Base-by-base conservation (phyloP, 352 stramenopile species). In the Globisporangium nagaii region DNA sequence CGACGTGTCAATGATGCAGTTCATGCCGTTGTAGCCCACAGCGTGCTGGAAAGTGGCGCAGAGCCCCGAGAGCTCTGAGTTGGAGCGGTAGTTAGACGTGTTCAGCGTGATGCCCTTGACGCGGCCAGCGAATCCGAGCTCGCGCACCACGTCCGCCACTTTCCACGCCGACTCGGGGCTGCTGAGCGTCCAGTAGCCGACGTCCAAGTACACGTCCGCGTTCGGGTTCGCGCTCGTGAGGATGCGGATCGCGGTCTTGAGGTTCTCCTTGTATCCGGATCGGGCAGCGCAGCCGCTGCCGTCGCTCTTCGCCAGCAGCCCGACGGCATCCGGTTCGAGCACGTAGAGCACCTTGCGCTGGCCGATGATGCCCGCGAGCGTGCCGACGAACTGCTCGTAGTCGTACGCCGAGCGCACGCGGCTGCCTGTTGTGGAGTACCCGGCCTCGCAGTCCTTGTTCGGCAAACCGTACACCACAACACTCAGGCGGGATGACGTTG, bases 21-120 rank as follows among this genome's bases (percentile, higher is more conserved):
- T 52, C 15, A 83, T 47, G n/a, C 62, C 53, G 2, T 49, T 70
- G 35, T 68, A 71, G 12, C 66, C 70, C 48, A 79, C 41, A 4
- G 77, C 74, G 22, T 27, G 57, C 52, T 89, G 73, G 57, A 89
- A 91, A 40, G 65, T 86, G 25, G 37, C 60, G 56, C 78, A 91
- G 7, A 86, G 60, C 15, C 53, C 55, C 10, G 69, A 52, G 19
- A 91, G 62, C 17, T 75, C 64, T 39, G 42, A 55, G 24, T 60
- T 86, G 8, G 72, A 70, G 49, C 78, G 75, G 50, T 88, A 91
- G 68, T 91, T 91, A 57, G 72, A 86, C 20, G 81, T 88, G 73
- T 91, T 89, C 43, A 91, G 75, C 40, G 70, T 68, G 52, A 90
- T 87, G 15, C 77, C 80, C 55, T 85, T 84, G 36, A 90, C 51